Percentiles rank a stretch among this genome's conserved stretches.
Conservation (phyloP, 176 grass and related monocot species). For the Oryza meyeriana region DNA sequence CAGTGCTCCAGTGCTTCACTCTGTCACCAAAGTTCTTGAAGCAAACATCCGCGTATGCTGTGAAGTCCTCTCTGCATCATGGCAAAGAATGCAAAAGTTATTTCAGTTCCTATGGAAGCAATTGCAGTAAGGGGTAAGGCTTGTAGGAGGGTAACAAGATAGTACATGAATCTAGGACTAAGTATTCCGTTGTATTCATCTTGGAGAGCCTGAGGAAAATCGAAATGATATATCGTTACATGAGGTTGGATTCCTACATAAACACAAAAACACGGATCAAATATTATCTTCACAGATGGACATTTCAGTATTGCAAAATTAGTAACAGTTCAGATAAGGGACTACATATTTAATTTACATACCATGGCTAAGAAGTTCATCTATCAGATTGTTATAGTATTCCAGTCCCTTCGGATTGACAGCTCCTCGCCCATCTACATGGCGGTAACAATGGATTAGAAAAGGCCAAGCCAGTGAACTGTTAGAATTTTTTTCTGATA, state of each 20-base stretch:
- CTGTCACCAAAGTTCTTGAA: conserved; percentile 87
- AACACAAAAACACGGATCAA: conserved; percentile 1
- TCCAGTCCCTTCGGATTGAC: conserved; percentile 76
- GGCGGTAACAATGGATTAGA: background rate
- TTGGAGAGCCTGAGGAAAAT: conserved; percentile 85
- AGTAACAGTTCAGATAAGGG: background rate
- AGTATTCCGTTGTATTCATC: conserved; percentile 66
- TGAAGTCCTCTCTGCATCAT: conserved; percentile 78
- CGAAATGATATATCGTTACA: conserved; percentile 85
- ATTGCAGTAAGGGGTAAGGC: background rate
- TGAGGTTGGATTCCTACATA: conserved; percentile 82
- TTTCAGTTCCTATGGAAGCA: background rate
- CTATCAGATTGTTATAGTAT: conserved; percentile 92
- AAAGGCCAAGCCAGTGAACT: background rate
- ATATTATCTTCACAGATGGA: background rate
- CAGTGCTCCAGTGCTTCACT: conserved; percentile 79
- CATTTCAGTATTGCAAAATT: background rate
- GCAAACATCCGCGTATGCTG: conserved; percentile 77
- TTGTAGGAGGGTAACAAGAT: background rate
- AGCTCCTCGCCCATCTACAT: conserved; percentile 79
- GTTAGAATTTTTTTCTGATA: background rate
- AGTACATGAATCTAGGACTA: conserved; percentile 76
- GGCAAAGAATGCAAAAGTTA: background rate
- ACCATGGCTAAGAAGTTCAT: conserved; percentile 80
- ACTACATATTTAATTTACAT: background rate